Evolutionary conservation across 1,284 basidiomycete species (phyloP).

Genomic region (Melanopsichium pennsylvanicum): DNA sequence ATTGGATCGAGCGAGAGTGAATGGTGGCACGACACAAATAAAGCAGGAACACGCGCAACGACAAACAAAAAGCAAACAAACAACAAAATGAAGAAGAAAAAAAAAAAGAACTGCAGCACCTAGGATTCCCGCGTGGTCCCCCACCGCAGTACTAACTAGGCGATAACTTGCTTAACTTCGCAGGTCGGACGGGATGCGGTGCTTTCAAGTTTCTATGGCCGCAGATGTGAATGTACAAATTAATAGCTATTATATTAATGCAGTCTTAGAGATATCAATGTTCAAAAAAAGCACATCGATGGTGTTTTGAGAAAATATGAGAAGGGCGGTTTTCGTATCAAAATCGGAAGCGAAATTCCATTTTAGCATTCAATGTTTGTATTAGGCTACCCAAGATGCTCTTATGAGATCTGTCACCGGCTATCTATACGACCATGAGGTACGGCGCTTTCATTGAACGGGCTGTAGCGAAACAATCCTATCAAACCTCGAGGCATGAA

Average conservation of each 20-base stretch:
- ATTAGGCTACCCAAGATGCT: slow-evolving; percentile 20
- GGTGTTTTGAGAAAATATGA: background rate
- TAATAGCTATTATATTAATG: too few relatives aligned
- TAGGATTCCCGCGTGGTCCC: slow-evolving; percentile 83
- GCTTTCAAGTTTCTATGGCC: slow-evolving; percentile 81
- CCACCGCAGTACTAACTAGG: slow-evolving; percentile 83
- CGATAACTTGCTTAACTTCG: slow-evolving; percentile 80
- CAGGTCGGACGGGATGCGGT: slow-evolving; percentile 83
- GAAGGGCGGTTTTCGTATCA: background rate
- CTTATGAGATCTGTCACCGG: slow-evolving; percentile 3
- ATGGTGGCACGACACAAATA: too few relatives aligned
- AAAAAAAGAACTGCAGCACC: slow-evolving; percentile 75
- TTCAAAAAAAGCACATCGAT: background rate
- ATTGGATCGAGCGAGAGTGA: too few relatives aligned
- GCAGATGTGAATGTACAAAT: slow-evolving; percentile 71
- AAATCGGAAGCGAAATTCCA: background rate
- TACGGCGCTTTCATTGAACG: too few relatives aligned
- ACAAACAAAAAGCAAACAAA: too few relatives aligned
- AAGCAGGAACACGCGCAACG: too few relatives aligned
- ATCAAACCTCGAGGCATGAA: background rate
- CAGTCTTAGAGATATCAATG: background rate
- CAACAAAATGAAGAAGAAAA: background rate
- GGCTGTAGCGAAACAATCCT: too few relatives aligned
- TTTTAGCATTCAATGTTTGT: too few relatives aligned
- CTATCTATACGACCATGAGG: slow-evolving; percentile 1